Evolutionary conservation across 352 stramenopile genomes (phyloP), one percentile per base, ranked within the genome.

Genomic region (Globisporangium recalcitrans): DNA sequence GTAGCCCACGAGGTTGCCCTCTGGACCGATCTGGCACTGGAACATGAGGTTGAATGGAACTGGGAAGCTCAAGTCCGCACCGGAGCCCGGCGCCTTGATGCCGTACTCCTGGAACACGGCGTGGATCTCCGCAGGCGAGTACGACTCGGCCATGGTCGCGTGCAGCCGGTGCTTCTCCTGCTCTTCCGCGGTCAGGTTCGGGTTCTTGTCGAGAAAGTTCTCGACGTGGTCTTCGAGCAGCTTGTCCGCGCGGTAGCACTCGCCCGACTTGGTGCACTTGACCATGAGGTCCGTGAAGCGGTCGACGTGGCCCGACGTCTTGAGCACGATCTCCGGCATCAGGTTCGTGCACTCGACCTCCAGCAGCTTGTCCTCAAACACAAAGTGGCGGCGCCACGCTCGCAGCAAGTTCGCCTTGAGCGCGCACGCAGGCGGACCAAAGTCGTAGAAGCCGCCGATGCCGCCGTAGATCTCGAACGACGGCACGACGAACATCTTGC

Each of bases 41-140:
- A 99, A 99, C 96, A 99, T 99, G 58, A 99, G 79, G 85, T 99
- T 99, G 82, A 99, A 99, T 14, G 97, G 96, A 69, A 99, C 99
- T 9, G 97, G 97, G 63, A 96, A 88, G 70, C 91, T 97, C 55
- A 99, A 88, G 36, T 93, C 71, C 29, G 98, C 96, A 52, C 96
- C 89, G 21, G 77, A 75, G 53, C 83, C 88, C 0, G 96, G 93
- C 29, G 91, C 85, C 69, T 97, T 97, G 73, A 98, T 98, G 51
- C 80, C 87, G 77, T 99, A 98, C 67, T 97, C 78, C 65, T 93
- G 77, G 58, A 99, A 89, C 22, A 98, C 82, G 4, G 80, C 81
- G 72, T 98, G 90, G 64, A 99, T 92, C 79, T 99, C 96, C n/a
- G 96, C 87, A 1, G 96, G 93, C 42, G 90, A 97, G 82, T 98